Conservation (phyloP, 1,284 basidiomycete species). For the Austroboletus niveus region DNA sequence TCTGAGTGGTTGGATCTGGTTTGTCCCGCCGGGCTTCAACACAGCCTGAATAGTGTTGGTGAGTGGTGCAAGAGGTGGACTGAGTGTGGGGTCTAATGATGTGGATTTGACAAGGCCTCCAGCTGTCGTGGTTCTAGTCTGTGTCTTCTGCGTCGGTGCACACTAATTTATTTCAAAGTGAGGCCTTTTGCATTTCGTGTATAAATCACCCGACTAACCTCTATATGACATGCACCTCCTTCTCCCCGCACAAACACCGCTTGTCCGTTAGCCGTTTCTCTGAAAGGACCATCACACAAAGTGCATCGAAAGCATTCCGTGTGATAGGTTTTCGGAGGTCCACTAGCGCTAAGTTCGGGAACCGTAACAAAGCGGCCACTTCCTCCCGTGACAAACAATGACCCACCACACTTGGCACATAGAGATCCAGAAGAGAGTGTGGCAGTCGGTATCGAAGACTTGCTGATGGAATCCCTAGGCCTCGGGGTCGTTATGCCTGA, state of each 20-base stretch:
- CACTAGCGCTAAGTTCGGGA: constrained; percentile 49
- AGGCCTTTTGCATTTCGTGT: background rate
- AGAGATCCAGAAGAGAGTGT: constrained; percentile 33
- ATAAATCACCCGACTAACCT: constrained; percentile 44
- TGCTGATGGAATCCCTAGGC: constrained; percentile 20
- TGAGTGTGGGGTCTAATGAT: constrained; percentile 14
- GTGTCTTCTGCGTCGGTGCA: constrained; percentile 52
- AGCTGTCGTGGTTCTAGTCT: constrained; percentile 31
- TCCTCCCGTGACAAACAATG: constrained; percentile 54
- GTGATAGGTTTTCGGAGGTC: constrained; percentile 60
- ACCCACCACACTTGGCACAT: constrained; percentile 56
- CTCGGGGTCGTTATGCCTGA: constrained; percentile 24
- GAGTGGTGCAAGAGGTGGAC: constrained; percentile 19
- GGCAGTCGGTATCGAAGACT: constrained; percentile 24
- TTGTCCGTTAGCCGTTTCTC: constrained; percentile 57
- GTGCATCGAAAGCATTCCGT: constrained; percentile 70
- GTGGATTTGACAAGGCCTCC: constrained; percentile 23
- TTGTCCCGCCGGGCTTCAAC: constrained; percentile 21
- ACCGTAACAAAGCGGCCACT: constrained; percentile 66
- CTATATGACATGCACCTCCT: constrained; percentile 66
- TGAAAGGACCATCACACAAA: constrained; percentile 62
- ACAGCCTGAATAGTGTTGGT: constrained; percentile 26
- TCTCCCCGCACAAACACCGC: constrained; percentile 65
- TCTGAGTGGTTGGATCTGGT: constrained; percentile 8
- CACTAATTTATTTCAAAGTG: constrained; percentile 49